Evolutionary conservation across 768 basidiomycete genomes (phyloP), one percentile per base, ranked within the genome.

Genomic region (Amanita rubescens): DNA sequence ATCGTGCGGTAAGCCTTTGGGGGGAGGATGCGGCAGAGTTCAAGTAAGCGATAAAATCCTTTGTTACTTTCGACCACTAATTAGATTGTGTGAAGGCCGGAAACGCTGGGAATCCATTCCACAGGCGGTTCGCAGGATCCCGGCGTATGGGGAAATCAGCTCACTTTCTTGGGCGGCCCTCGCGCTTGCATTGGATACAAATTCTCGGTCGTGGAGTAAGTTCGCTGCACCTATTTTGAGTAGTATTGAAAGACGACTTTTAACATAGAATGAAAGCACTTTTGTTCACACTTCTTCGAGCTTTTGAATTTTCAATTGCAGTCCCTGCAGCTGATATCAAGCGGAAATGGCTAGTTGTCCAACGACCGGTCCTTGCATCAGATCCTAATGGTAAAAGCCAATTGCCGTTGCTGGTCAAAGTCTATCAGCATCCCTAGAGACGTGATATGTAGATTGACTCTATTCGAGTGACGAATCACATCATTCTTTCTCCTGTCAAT

Each of bases 151-250:
- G 73, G 77, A 7, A 75, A 83, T 58, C 60, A 80, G 56, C 61
- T 85, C 33, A 75, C 79, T 0, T 88, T 88, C 72, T 58, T 83
- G 2, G 81, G 81, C 32, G 85, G 85, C 5, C 79, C 82, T 12
- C 74, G 75, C 17, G 74, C 81, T 0, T 88, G 85, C 56, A 85
- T 87, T 34, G 84, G 84, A 0, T 85, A 78, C 61, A 75, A 80
- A 3, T 86, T 86, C 61, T 72, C 85, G 12, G 63, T 85, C 19
- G 68, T 77, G 12, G 82, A 82, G 79, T 82, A 55, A 37, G 79
- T 73, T 2, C 33, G 5, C 10, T 20, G 38, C 27, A 19, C 20
- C 9, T n/a, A 15, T 30, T n/a, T 12, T 9, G 10, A 32, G 2
- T 46, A 5, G n/a, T 22, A 17, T 27, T 7, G 9, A 32, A 17